Evolutionary conservation across 352 stramenopile genomes (phyloP), one percentile per base, ranked within the genome.

Genomic region (Globisporangium sylvaticum): DNA sequence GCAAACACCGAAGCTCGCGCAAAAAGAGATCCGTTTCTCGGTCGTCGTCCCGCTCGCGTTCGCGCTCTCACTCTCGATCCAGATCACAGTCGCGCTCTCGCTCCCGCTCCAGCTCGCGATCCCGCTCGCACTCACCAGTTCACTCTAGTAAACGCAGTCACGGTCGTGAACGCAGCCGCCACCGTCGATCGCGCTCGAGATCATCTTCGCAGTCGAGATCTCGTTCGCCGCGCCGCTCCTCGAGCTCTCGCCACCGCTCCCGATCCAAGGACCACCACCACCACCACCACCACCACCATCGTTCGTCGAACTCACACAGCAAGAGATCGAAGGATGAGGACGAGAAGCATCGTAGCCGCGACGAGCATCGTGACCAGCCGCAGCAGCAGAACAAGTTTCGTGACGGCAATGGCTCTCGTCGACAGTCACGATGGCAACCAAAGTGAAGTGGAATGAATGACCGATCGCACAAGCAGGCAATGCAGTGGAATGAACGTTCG

Each of bases 141-240:
- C 42, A 60, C 29, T 39, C 34, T 18, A 20, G 32, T 3, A 68
- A 39, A 68, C 69, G 32, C 57, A 66, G 48, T 72, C 53, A 7
- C 14, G 37, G 54, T 69, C 69, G 46, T 39, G 69, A 62, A 24
- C 67, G 65, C 25, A 68, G 61, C 64, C 74, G 66, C 31, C 76
- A 56, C 50, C 79, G 68, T 18, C 69, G 71, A 27, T 78, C 75
- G 24, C 62, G 72, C 44, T 79, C 66, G 22, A 75, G 71, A 25
- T 86, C 78, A 32, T 77, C 74, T 53, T 81, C 75, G 18, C 56
- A 46, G 48, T 81, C 73, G 24, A 79, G 71, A 64, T 80, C 77
- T 10, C 74, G 73, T 12, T 84, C 78, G 9, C 54, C 46, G 22
- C 65, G 59, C 0, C 66, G 66, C 14, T 58, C 44, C 12, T 66